Evolutionary conservation across 768 basidiomycete species (phyloP).

Genomic region (Psilocybe sp.): DNA sequence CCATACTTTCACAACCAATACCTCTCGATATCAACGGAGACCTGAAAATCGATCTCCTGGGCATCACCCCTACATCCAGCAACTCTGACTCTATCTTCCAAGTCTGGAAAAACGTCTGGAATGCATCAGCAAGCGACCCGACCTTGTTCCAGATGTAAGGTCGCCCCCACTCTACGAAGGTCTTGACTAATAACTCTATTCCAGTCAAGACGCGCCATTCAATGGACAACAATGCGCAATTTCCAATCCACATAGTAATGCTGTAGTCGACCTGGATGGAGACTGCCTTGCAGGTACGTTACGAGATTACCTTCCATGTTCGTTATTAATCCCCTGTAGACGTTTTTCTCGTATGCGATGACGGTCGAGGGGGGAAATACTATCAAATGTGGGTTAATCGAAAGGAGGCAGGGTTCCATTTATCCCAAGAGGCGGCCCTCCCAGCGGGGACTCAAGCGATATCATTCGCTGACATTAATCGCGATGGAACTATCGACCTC

Average conservation of each 20-base stretch:
- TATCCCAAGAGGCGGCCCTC: conserved; percentile 64
- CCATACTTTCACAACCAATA: conserved; percentile 77
- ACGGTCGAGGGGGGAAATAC: conserved; percentile 50
- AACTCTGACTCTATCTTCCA: conserved; percentile 41
- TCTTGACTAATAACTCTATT: neutral
- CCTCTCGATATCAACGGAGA: conserved; percentile 85
- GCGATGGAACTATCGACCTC: conserved; percentile 96
- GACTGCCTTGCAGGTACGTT: conserved; percentile 88
- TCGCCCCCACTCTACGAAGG: neutral
- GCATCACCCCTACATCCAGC: conserved; percentile 43
- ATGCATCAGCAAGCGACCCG: conserved; percentile 47
- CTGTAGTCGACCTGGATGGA: conserved; percentile 90
- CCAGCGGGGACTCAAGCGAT: conserved; percentile 78
- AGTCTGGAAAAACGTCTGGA: conserved; percentile 84
- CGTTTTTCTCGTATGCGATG: conserved; percentile 84
- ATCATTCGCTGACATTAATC: conserved; percentile 90
- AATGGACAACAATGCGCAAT: conserved; percentile 65
- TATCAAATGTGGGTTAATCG: conserved; percentile 95
- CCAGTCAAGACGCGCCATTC: conserved; percentile 59
- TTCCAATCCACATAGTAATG: conserved; percentile 92
- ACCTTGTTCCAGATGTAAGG: conserved; percentile 68
- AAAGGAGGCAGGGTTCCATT: conserved; percentile 69
- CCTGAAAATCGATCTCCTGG: conserved; percentile 87
- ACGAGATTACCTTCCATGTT: neutral
- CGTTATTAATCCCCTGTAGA: conserved; percentile 42